Base-by-base conservation (phyloP, 257 asterid species). In the Lithospermum erythrorhizon region DNA sequence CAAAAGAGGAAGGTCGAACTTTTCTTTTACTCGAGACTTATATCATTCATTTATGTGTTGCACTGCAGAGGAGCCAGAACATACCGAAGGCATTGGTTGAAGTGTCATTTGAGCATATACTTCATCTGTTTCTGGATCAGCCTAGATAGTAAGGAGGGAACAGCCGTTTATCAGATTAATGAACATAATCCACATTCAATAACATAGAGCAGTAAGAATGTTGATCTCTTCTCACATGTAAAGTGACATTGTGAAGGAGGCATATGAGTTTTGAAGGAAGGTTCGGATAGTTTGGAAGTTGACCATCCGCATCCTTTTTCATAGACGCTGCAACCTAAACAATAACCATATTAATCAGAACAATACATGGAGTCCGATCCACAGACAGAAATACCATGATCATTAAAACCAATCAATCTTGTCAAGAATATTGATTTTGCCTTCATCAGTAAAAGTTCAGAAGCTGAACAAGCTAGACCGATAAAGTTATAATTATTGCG, bases 71-170 rank as follows among this genome's bases (percentile, higher is more conserved):
- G 18, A 11, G 17, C 49, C 2, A 41, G 14, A 11, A 41, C 74
- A 14, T 75, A 85, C 95, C 32, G 84, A 77, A 53, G 90, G 79
- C 37, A 89, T 90, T 55, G 97, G 97, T 62, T 87, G 97, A 37
- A 89, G 95, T 6, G 93, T 87, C 97, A 89, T 89, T 73, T 81
- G 95, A 21, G 95, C 95, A 61, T 89, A 89, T 6, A 87, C 95
- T 74, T 89, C 97, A 68, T 89, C 97, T n/a, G 95, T 84, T 69
- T 89, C 97, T 9, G 95, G 83, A 82, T 89, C 97, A 11, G 97
- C 97, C 97, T 89, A 72, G 41, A 58, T 25, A 63, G 51, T 29
- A 58, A 57, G 25, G 32, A 24, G 67, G 10, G 7, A 21, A 30
- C 53, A 57, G 27, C 66, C 24, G 53, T 64, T 8, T 41, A 62